Evolutionary conservation across 768 basidiomycete species (phyloP).

Genomic region (Naganishia onofrii): DNA sequence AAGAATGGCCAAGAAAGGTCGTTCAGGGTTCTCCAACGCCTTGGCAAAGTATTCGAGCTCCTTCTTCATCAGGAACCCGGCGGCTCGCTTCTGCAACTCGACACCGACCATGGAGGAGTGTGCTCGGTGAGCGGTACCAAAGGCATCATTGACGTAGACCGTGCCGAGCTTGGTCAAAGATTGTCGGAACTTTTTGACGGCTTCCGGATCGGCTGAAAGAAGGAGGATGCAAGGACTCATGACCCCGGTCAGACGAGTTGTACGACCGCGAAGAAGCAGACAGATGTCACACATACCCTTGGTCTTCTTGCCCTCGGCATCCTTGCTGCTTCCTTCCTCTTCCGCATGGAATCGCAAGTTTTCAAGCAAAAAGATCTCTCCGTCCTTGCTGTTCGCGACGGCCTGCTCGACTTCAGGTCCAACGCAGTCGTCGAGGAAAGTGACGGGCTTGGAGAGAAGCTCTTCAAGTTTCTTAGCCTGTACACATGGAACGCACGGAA

Average conservation of each 20-base stretch:
- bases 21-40: constrained; percentile 87
- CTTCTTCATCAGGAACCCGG: constrained; percentile 96
- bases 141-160: constrained; percentile 97
- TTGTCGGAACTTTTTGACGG: constrained; percentile 79
- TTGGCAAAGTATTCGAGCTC: constrained; percentile 99
- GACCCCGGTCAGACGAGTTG: no score
- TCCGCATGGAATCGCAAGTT: constrained; percentile 98
- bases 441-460: constrained; percentile 69
- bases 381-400: constrained; percentile 63
- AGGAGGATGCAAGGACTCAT: background rate
- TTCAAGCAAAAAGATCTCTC: constrained; percentile 79
- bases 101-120: constrained; percentile 99
- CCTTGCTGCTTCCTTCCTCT: constrained; percentile 92
- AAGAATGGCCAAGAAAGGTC: constrained; percentile 95
- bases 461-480: constrained; percentile 69
- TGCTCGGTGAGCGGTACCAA: constrained; percentile 96
- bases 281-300: constrained; percentile 59
- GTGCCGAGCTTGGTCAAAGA: constrained; percentile 87
- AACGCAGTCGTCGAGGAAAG: constrained; percentile 79
- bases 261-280: background rate
- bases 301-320: constrained; percentile 87
- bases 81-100: constrained; percentile 82
- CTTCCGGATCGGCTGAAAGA: constrained; percentile 63
- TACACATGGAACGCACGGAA: background rate
- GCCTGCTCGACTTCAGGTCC: constrained; percentile 78